Evolutionary conservation across 164 flowering plant genomes (phyloP), one percentile per base, ranked within the genome.

Genomic region (Tinospora cordifolia): DNA sequence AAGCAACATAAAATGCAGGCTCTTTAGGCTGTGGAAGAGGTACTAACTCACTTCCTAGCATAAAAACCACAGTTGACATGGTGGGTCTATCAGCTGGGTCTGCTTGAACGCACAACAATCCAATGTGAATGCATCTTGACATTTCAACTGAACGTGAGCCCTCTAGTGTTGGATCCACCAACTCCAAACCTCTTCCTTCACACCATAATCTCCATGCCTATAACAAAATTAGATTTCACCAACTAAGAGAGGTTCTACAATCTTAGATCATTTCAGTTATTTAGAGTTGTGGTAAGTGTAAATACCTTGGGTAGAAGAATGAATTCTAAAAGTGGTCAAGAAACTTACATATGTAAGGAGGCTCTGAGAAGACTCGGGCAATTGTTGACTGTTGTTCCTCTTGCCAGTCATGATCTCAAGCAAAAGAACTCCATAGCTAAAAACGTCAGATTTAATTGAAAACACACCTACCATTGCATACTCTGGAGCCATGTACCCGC

Each of bases 171-270:
- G 79, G 77, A 68, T 81, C 81, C 41, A 74, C 39, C 39, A 81
- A 57, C 63, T 81, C 77, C 69, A 76, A 19, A 1, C 26, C 73
- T 47, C 62, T 76, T 12, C 78, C 82, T 46, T 76, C 76, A 9
- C 27, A 66, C 80, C 78, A 81, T 44, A 79, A 63, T 36, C 26
- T 30, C 80, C 82, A 79, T 27, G 70, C 81, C 84, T 79, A 72
- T 22, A 71, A 60, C 6, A 27, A 12, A 14, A 8, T 14, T 39
- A 19, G 9, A 14, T n/a, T n/a, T n/a, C n/a, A n/a, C n/a, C n/a
- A n/a, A n/a, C n/a, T n/a, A n/a, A n/a, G n/a, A n/a, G n/a, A n/a
- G n/a, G n/a, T n/a, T n/a, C n/a, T n/a, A n/a, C n/a, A n/a, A n/a
- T n/a, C n/a, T 30, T 30, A 30, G 36, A 30, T 1, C 36, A 30